Conservation (phyloP, 345 rosid species). For the Populus nigra region DNA sequence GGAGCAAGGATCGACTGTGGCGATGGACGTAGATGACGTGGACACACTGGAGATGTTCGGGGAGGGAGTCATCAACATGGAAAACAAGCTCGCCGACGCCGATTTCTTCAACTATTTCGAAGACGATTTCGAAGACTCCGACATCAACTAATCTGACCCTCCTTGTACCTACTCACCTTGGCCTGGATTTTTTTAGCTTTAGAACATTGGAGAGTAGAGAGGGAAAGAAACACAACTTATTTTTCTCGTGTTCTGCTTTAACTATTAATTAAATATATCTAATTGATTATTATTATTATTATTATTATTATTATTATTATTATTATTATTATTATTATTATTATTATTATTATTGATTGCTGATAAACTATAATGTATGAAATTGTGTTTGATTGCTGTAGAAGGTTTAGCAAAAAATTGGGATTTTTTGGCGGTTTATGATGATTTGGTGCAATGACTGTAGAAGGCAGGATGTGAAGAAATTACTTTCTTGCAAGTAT, state of each 20-base stretch:
- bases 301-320: too few species aligned
- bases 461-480: neutral
- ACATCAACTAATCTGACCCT: slow-evolving; percentile 53
- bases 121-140: slow-evolving; percentile 87
- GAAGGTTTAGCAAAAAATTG: neutral
- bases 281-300: too few species aligned
- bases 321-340: too few species aligned
- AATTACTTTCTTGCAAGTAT: too few species aligned
- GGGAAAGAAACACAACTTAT: too few species aligned
- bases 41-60: slow-evolving; percentile 66
- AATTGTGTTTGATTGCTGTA: neutral
- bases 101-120: slow-evolving; percentile 87
- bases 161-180: neutral
- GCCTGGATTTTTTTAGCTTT: neutral
- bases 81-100: slow-evolving; percentile 72
- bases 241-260: neutral
- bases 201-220: neutral
- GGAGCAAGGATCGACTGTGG: slow-evolving; percentile 65
- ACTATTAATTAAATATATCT: neutral
- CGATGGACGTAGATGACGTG: slow-evolving; percentile 88
- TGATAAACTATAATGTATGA: neutral
- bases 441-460: neutral
- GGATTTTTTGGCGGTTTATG: neutral
- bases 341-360: too few species aligned
- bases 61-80: slow-evolving; percentile 56